These are phyloP conservation scores for Leccinum longicurvipes DNA, from an alignment of 768 basidiomycete genomes.

Conservation along the genomic window DNA sequence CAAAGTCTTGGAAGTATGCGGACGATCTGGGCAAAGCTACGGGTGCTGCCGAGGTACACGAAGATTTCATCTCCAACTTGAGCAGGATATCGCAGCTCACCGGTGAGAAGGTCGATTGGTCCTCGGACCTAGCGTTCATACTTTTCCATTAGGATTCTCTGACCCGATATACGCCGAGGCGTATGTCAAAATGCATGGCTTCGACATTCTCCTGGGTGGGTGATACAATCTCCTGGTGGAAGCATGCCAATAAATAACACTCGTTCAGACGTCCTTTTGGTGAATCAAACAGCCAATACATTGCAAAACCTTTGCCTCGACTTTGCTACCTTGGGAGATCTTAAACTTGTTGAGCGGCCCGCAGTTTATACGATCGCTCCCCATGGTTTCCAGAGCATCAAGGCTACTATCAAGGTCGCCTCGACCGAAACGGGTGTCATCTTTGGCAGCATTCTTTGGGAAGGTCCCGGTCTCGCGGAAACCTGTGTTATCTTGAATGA, in stretches of 20 bases:
- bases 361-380: constrained; percentile 90
- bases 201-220: constrained; percentile 89
- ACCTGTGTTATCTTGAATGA: constrained; percentile 94
- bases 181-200: constrained; percentile 95
- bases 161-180: constrained; percentile 99
- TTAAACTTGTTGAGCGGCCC: constrained; percentile 96
- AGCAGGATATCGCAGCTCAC: constrained; percentile 92
- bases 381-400: constrained; percentile 97
- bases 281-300: constrained; percentile 93
- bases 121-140: neutral
- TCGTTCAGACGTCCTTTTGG: constrained; percentile 80
- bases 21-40: constrained; percentile 89
- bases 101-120: constrained; percentile 41
- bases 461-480: constrained; percentile 83
- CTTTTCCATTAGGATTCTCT: constrained; percentile 69
- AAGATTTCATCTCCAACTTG: constrained; percentile 93
- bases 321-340: constrained; percentile 94
- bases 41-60: constrained; percentile 74
- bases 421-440: constrained; percentile 99
- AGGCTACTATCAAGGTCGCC: constrained; percentile 97
- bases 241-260: neutral
- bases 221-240: neutral
- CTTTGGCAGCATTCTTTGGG: constrained; percentile 97
- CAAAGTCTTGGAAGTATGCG: constrained; percentile 58
- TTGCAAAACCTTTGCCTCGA: constrained; percentile 96